Base-by-base conservation (phyloP, 371 early-diverging fungal genomes). In the Rhizopus sp. region DNA sequence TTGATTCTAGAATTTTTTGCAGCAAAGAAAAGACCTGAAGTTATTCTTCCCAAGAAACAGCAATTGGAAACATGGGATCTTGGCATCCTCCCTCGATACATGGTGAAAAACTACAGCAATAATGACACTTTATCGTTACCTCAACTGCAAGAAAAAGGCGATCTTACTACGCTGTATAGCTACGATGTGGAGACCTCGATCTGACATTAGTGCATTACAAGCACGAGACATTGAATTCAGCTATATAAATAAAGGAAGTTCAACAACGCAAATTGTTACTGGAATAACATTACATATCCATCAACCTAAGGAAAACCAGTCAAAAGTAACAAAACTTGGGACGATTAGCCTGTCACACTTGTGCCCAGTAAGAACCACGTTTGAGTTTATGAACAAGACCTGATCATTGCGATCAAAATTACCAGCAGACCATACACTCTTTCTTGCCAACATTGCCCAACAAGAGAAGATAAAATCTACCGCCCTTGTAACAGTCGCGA, bases 71-170 rank as follows among this genome's bases (percentile, higher is more conserved):
- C n/a, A n/a, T n/a, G n/a, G n/a, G n/a, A n/a, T n/a, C n/a, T n/a
- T n/a, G n/a, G n/a, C n/a, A n/a, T n/a, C n/a, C n/a, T n/a, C n/a
- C n/a, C n/a, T n/a, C n/a, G n/a, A n/a, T n/a, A n/a, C n/a, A n/a
- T n/a, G n/a, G n/a, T n/a, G n/a, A n/a, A n/a, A n/a, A n/a, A n/a
- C n/a, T n/a, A n/a, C n/a, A n/a, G n/a, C n/a, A n/a, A n/a, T n/a
- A n/a, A n/a, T n/a, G n/a, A n/a, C n/a, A n/a, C n/a, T n/a, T n/a
- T n/a, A n/a, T n/a, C n/a, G n/a, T n/a, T n/a, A n/a, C n/a, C n/a
- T n/a, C n/a, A n/a, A n/a, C n/a, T 69, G 8, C 69, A 69, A 62
- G 45, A 53, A 16, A n/a, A 69, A 64, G 30, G 33, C 30, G 40
- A 17, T 33, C 52, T 5, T 10, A 37, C 16, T 69, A n/a, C 32